Conservation (phyloP, 495 filamentous ascomycete genomes). For the Penicillium lagena region DNA sequence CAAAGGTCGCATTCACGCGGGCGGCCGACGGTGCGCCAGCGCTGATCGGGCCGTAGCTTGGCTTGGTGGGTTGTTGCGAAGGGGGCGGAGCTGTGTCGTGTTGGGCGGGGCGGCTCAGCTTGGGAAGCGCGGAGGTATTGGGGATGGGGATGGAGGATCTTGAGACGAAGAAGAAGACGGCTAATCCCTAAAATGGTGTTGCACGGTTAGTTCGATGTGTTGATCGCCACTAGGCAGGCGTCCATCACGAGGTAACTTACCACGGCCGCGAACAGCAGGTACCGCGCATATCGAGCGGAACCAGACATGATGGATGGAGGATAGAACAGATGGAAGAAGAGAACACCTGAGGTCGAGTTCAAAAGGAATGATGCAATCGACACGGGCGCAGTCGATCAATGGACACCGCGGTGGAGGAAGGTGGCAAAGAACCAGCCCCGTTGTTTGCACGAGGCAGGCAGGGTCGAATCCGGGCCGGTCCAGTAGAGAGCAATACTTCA, state of each 20-base stretch:
- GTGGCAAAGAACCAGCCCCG: no score
- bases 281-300: conserved; percentile 70
- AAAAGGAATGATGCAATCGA: no score
- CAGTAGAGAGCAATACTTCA: no score
- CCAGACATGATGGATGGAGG: conserved; percentile 51
- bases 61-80: no score
- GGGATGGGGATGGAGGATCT: conserved; percentile 54
- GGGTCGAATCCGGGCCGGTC: no score
- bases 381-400: no score
- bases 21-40: conserved; percentile 29
- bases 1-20: conserved; percentile 93
- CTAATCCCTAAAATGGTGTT: conserved; percentile 48
- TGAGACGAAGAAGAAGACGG: conserved; percentile 74
- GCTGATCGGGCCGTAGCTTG: not conserved
- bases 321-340: not conserved
- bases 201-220: not conserved
- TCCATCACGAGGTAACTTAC: conserved; percentile 44
- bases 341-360: no score
- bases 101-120: conserved; percentile 5
- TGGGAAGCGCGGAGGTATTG: conserved; percentile 16
- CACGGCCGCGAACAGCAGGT: conserved; percentile 80
- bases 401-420: no score
- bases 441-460: no score
- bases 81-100: not conserved
- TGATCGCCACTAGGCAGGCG: not conserved